Base-by-base conservation (phyloP, 148 eudicot species). In the Talinum fruticosum region DNA sequence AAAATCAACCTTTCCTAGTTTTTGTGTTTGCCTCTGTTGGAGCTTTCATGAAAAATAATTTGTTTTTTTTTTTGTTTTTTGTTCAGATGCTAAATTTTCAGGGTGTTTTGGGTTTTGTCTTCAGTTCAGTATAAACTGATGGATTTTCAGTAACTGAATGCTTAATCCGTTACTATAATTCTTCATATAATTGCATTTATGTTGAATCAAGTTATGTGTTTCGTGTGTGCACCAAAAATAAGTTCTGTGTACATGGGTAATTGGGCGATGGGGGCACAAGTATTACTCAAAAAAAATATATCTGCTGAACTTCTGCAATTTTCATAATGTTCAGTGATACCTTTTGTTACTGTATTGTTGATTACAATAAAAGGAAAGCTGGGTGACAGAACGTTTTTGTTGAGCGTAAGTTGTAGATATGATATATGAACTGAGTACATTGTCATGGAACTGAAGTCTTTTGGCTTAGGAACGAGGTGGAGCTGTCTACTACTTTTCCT, bases 401-500 rank as follows among this genome's bases (percentile, higher is more conserved):
- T 37, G 47, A 19, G 47, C 49, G 3, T 21, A 37, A 69, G 28
- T 36, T 0, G 47, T 69, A n/a, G 29, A 66, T 69, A 10, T 36
- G 72, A 24, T 15, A 23, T 68, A 19, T 36, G 21, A 23, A n/a
- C 15, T 1, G 36, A 10, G 49, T 37, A 36, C 23, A 34, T 23
- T 23, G 72, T 37, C 29, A 37, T 36, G 72, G 44, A 36, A 69
- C 16, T 36, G 30, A 23, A 3, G 2, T 36, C 16, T 36, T 23
- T 69, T 10, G 28, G 72, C 37, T 69, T 24, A 69, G n/a, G 72
- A 69, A 57, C n/a, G 6, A 69, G 29, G 49, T 23, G 72, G 36
- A 6, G 72, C 49, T 49, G 2, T 37, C 44, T 37, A 24, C 72
- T 69, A 36, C 28, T 69, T 35, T 37, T 49, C 72, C 47, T 37